phyloP scores from a whole-genome alignment of 257 asterid species.

The Fraxinus anomala region DNA sequence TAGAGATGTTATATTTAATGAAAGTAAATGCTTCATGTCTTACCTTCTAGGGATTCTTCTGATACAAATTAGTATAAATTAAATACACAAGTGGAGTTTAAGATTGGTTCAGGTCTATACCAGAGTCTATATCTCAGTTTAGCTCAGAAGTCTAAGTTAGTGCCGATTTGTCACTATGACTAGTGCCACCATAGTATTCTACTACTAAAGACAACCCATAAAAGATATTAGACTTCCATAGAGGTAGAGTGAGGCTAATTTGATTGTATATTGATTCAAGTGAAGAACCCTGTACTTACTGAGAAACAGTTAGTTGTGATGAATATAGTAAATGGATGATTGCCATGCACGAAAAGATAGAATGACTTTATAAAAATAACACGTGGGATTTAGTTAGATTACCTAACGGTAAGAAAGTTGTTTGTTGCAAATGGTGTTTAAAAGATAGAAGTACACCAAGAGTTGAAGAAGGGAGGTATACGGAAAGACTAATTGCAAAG shows the following conservation, averaged over 20 bases:
- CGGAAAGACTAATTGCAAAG: too few relatives aligned
- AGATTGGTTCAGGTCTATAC: not conserved
- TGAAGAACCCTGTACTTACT: not conserved
- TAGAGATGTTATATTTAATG: not conserved
- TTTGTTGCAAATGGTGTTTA: too few relatives aligned
- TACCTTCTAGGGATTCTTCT: not conserved
- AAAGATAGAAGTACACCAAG: too few relatives aligned
- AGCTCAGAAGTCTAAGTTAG: not conserved
- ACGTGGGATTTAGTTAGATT: too few relatives aligned
- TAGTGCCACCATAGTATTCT: not conserved
- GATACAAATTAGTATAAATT: not conserved
- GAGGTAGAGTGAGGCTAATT: too few relatives aligned
- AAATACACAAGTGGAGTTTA: not conserved
- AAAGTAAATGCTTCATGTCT: not conserved
- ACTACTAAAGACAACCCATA: not conserved
- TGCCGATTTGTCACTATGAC: not conserved
- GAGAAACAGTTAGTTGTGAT: not conserved
- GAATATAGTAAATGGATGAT: not conserved
- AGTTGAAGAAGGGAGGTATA: too few relatives aligned
- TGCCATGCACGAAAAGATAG: not conserved
- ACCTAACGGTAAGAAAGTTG: too few relatives aligned
- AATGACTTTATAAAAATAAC: too few relatives aligned
- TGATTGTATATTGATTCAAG: not conserved
- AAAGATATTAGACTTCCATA: too few relatives aligned
- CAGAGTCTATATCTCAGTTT: not conserved